Conservation (phyloP, 805 yeast genomes). For the Ogataea henricii region DNA sequence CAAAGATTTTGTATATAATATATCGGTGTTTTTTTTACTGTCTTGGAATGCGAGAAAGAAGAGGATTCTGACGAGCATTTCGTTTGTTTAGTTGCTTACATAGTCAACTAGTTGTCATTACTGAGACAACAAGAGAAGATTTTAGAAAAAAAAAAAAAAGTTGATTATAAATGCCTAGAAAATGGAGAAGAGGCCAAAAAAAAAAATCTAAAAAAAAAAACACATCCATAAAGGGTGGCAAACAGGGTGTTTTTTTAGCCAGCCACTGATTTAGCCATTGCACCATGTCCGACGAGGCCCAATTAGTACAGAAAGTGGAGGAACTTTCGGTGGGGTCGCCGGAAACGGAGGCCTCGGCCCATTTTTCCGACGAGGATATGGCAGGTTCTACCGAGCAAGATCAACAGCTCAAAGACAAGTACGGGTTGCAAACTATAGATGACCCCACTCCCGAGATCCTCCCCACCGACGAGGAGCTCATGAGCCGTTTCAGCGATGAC, state of each 20-base stretch:
- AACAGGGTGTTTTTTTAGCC: background rate
- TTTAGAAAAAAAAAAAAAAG: background rate
- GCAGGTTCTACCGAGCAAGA: constrained; percentile 8
- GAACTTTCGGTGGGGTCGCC: background rate
- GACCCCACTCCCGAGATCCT: constrained; percentile 54
- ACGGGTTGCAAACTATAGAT: constrained; percentile 34
- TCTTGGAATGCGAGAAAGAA: background rate
- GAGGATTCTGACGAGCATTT: background rate
- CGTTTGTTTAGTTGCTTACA: background rate
- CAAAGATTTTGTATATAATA: constrained; percentile 6
- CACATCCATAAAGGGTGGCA: background rate
- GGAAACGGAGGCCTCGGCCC: background rate
- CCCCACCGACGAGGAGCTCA: constrained; percentile 69
- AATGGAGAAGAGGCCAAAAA: too few relatives aligned
- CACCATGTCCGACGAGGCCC: constrained; percentile 1
- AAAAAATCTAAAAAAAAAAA: background rate
- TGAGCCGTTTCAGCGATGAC: constrained; percentile 58
- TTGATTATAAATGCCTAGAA: too few relatives aligned
- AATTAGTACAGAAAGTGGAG: background rate
- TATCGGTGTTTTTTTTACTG: constrained; percentile 3
- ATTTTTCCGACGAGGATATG: constrained; percentile 14
- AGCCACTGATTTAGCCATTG: too few relatives aligned
- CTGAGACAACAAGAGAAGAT: background rate
- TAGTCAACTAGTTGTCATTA: background rate
- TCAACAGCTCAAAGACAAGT: constrained; percentile 24